Conservation (phyloP, 108 stramenopile species). For the Bacterosira constricta region DNA sequence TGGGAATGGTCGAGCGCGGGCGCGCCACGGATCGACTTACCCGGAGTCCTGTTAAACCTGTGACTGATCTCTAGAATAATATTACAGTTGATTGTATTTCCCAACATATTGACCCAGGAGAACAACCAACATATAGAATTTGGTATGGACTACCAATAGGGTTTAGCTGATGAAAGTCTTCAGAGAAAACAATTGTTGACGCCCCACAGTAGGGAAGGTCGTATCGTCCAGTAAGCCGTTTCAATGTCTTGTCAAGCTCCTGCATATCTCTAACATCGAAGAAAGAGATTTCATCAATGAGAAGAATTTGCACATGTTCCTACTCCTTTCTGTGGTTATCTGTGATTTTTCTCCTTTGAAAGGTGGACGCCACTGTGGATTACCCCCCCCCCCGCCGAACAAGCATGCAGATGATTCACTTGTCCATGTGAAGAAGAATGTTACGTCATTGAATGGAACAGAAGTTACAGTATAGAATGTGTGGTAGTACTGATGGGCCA, state of each 20-base stretch:
- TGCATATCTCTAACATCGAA: not conserved
- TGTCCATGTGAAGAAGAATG: constrained; percentile 7
- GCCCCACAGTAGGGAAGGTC: not conserved
- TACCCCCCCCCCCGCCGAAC: constrained; percentile 6
- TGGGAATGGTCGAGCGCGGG: too few relatives aligned
- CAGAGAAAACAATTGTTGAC: constrained; percentile 2
- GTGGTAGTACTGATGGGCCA: not conserved
- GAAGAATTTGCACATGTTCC: constrained; percentile 6
- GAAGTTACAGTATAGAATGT: not conserved
- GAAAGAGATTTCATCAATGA: constrained; percentile 27
- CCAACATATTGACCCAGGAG: not conserved
- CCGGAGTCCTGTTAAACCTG: too few relatives aligned
- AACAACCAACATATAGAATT: not conserved
- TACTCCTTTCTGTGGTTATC: too few relatives aligned
- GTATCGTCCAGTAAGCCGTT: not conserved
- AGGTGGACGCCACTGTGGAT: constrained; percentile 3
- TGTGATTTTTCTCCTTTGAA: too few relatives aligned
- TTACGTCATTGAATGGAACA: not conserved
- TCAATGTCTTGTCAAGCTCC: not conserved
- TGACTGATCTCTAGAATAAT: not conserved
- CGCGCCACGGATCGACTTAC: too few relatives aligned
- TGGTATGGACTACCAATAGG: not conserved
- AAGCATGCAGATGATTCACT: constrained; percentile 4
- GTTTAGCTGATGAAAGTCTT: constrained; percentile 7
- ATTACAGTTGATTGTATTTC: not conserved